Base-by-base conservation (phyloP, 305 asterid genomes). In the Fraxinus dipetala region DNA sequence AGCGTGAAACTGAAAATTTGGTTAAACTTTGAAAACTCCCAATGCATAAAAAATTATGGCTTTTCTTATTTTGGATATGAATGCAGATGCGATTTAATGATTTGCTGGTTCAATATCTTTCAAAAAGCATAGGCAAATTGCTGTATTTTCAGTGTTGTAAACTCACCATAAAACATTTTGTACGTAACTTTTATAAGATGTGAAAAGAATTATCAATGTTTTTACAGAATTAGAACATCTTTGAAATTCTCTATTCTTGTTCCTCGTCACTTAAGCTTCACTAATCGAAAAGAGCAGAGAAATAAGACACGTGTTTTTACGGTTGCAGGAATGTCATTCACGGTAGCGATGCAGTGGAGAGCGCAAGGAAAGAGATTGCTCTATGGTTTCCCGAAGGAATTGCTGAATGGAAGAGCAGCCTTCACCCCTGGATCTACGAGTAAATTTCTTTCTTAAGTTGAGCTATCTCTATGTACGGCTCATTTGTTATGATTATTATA, bases 341-440 rank as follows among this genome's bases (percentile, higher is more conserved):
- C 22, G 97, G 99, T 8, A 92, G 97, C 74, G 98, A 95, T 84
- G 90, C 96, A 0, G 98, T 95, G n/a, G 98, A 94, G 93, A 95
- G 97, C 72, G 98, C 88, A 7, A 90, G 89, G 83, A 95, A 95
- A 85, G 98, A 94, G 87, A 95, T 95, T 67, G 96, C 97, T 72
- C 95, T 95, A 9, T 95, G 98, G 99, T 95, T 95, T 89, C 97
- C 98, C 0, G 99, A 94, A 70, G 97, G 98, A 24, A 63, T 91
- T 78, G 90, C 95, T 0, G 94, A 92, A 80, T 95, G 98, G 98
- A 88, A 88, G 90, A 93, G 98, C 92, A 87, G 91, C 89, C 92
- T 87, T 79, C 96, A 92, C 88, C 40, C 91, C 0, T 95, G 98
- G 99, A 90, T 95, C 86, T 92, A 95, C 6, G 98, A 93, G 79